phyloP scores from a whole-genome alignment of 2,329 filamentous ascomycete species.

The Pleomassaria siparia region DNA sequence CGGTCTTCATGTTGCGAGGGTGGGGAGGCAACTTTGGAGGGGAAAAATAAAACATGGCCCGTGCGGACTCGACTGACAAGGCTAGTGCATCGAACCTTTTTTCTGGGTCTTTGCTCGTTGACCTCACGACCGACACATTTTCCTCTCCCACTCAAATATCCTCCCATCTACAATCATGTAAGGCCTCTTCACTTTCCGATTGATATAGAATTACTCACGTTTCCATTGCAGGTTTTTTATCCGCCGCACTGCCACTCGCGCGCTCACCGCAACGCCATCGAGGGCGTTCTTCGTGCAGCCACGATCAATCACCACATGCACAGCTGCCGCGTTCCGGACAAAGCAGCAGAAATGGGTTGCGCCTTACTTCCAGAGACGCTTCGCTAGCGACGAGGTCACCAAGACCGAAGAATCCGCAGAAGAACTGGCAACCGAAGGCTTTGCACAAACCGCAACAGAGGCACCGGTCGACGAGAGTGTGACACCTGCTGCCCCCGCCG shows the following conservation, averaged over 20 bases:
- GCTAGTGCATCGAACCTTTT: neutral
- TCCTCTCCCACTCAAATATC: neutral
- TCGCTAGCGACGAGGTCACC: conserved; percentile 50
- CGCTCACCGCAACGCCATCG: conserved; percentile 52
- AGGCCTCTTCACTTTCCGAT: neutral
- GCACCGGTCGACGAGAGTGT: conserved; percentile 38
- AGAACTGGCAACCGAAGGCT: conserved; percentile 28
- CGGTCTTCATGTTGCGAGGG: too few relatives aligned
- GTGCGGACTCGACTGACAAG: neutral
- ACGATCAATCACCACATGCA: conserved; percentile 38
- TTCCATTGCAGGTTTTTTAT: conserved; percentile 54
- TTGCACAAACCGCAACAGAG: conserved; percentile 40
- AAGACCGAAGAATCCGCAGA: conserved; percentile 40
- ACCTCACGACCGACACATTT: neutral
- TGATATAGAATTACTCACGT: neutral
- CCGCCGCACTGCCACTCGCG: conserved; percentile 59
- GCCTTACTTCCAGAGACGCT: conserved; percentile 49
- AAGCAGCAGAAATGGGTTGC: conserved; percentile 43
- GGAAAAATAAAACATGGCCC: neutral
- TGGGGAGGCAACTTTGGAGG: neutral
- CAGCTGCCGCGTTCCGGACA: conserved; percentile 32
- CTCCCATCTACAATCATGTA: conserved; percentile 2
- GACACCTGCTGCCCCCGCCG: conserved; percentile 25
- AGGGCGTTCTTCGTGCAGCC: conserved; percentile 47
- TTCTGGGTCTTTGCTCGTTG: neutral